phyloP scores from a whole-genome alignment of 202 grass and related monocot species.

The Carex sylvatica region DNA sequence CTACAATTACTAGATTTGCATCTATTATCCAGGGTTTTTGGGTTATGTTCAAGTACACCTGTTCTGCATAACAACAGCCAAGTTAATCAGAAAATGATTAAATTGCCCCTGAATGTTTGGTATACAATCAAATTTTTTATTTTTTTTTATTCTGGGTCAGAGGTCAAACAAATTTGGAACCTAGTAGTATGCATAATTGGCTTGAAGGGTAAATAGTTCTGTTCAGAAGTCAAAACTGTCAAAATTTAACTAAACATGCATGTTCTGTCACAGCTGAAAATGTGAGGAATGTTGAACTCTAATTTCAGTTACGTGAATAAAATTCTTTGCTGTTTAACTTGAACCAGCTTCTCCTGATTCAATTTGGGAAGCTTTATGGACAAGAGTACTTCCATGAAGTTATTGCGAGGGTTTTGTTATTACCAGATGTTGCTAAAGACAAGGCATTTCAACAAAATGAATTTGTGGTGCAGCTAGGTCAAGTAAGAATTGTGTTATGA shows the following conservation, averaged over 20 bases:
- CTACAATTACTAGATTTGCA: neutral
- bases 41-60: neutral
- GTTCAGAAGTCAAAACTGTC: neutral
- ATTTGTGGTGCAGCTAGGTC: slow-evolving; percentile 90
- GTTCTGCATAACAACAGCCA: neutral
- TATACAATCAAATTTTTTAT: neutral
- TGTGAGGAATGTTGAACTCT: neutral
- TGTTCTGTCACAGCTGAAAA: neutral
- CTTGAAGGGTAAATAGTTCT: neutral
- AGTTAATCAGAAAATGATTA: neutral
- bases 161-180: neutral
- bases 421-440: slow-evolving; percentile 74
- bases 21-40: neutral
- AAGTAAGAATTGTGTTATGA: slow-evolving; percentile 50
- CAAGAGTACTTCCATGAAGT: slow-evolving; percentile 70
- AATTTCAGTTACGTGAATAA: slow-evolving; percentile 14
- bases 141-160: neutral
- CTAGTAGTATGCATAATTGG: neutral
- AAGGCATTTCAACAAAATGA: slow-evolving; percentile 94
- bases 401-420: slow-evolving; percentile 78
- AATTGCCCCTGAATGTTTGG: neutral
- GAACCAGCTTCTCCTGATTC: slow-evolving; percentile 71
- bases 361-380: slow-evolving; percentile 89
- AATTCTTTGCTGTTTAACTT: slow-evolving; percentile 20
- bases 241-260: neutral